phyloP scores from a whole-genome alignment of 345 rosid species.

The Eucalyptus erythrocorys region DNA sequence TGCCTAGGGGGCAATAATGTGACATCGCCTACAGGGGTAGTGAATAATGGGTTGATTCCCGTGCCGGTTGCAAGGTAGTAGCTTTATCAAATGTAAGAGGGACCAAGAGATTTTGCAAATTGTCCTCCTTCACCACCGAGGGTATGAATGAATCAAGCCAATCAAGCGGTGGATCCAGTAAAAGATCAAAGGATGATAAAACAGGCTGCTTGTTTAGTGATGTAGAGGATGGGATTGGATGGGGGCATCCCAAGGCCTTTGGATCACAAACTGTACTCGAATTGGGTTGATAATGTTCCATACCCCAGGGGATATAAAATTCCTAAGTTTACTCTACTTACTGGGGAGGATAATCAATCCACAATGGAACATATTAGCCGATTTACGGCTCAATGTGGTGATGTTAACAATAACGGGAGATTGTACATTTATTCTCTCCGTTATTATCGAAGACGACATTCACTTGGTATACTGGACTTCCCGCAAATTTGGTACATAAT shows the following conservation, averaged over 20 bases:
- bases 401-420: too few species aligned
- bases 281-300: too few species aligned
- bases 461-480: too few species aligned
- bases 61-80: accelerated
- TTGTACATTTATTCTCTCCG: accelerated
- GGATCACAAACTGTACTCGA: accelerated
- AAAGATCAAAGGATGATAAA: too few species aligned
- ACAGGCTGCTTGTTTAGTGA: accelerated
- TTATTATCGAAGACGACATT: too few species aligned
- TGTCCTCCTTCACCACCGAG: too few species aligned
- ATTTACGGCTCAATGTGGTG: too few species aligned
- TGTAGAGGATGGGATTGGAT: too few species aligned
- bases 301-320: too few species aligned
- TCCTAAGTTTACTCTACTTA: too few species aligned
- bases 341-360: accelerated
- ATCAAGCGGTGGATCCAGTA: accelerated
- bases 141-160: accelerated
- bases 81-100: accelerated
- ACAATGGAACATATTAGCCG: too few species aligned
- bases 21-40: accelerated
- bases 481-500: accelerated
- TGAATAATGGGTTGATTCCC: accelerated
- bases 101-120: accelerated
- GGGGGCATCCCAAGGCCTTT: too few species aligned
- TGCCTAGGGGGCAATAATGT: accelerated